Conservation (phyloP, 768 basidiomycete genomes). For the Boletus rubescentipes region DNA sequence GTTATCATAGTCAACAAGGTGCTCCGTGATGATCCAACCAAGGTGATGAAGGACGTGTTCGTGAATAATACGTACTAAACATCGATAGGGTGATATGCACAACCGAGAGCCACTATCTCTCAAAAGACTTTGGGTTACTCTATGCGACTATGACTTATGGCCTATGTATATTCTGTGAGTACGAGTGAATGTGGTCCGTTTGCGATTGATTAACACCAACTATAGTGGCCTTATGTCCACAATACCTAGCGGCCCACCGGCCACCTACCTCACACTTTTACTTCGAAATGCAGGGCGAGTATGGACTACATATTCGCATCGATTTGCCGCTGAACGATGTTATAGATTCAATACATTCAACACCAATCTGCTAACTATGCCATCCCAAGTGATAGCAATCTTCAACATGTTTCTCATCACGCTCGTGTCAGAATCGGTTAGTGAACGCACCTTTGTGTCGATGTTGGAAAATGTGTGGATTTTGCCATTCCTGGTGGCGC, state of each 20-base stretch:
- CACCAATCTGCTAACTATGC: conserved; percentile 62
- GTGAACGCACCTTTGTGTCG: conserved; percentile 54
- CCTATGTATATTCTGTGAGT: conserved; percentile 55
- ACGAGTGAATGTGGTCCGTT: neutral
- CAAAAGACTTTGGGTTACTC: conserved; percentile 49
- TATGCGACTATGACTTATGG: conserved; percentile 66
- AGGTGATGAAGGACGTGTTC: conserved; percentile 29
- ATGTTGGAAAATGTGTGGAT: conserved; percentile 59
- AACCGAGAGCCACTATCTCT: conserved; percentile 60
- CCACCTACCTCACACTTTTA: conserved; percentile 57
- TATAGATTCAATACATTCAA: conserved; percentile 56
- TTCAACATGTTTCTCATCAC: conserved; percentile 52
- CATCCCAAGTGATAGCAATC: conserved; percentile 50
- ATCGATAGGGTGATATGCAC: conserved; percentile 51
- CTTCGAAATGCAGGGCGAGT: conserved; percentile 50
- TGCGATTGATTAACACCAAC: neutral
- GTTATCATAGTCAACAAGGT: conserved; percentile 58
- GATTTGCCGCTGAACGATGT: neutral
- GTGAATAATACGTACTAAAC: neutral
- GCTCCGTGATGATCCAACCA: conserved; percentile 63
- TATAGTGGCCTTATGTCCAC: conserved; percentile 51
- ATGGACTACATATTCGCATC: neutral
- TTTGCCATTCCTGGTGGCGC: conserved; percentile 58
- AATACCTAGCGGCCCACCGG: conserved; percentile 48
- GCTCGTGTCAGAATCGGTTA: conserved; percentile 49